Percentiles rank a stretch among this genome's conserved stretches.
Evolutionary conservation across 2,329 filamentous ascomycete species (phyloP).

Genomic region (Apiospora malaysiana): DNA sequence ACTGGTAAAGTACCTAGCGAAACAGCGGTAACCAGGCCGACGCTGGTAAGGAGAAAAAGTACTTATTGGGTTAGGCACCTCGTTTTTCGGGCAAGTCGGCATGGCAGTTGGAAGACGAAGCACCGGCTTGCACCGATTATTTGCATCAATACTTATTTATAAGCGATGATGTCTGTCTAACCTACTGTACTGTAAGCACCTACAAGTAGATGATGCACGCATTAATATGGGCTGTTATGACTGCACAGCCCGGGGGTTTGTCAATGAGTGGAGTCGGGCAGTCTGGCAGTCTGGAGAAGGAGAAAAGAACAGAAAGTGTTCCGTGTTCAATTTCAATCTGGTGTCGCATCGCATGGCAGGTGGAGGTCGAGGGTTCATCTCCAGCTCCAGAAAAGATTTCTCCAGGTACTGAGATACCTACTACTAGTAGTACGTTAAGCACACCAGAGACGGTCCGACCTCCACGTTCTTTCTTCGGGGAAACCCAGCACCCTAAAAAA

Average conservation of each 20-base stretch:
- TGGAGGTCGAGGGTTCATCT: conserved; percentile 6
- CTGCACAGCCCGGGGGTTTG: neutral
- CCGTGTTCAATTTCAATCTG: neutral
- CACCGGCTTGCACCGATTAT: too few relatives aligned
- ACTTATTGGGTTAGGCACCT: too few relatives aligned
- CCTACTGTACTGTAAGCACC: too few relatives aligned
- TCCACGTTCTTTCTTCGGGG: conserved; percentile 13
- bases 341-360: conserved; percentile 11
- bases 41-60: neutral
- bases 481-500: neutral
- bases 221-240: neutral
- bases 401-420: conserved; percentile 11
- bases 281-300: neutral
- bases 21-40: conserved; percentile 8
- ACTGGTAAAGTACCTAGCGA: neutral
- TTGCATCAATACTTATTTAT: too few relatives aligned
- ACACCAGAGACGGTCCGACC: conserved; percentile 5
- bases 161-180: neutral
- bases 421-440: too few relatives aligned
- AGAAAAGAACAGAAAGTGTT: conserved; percentile 2
- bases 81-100: neutral
- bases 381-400: conserved; percentile 2
- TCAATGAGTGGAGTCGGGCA: neutral
- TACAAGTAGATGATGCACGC: too few relatives aligned
- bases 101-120: neutral